A percentile compares a stretch with the other conserved stretches of the same genome.
Evolutionary conservation across 352 stramenopile species (phyloP).

Genomic region (Phytophthora rubi): DNA sequence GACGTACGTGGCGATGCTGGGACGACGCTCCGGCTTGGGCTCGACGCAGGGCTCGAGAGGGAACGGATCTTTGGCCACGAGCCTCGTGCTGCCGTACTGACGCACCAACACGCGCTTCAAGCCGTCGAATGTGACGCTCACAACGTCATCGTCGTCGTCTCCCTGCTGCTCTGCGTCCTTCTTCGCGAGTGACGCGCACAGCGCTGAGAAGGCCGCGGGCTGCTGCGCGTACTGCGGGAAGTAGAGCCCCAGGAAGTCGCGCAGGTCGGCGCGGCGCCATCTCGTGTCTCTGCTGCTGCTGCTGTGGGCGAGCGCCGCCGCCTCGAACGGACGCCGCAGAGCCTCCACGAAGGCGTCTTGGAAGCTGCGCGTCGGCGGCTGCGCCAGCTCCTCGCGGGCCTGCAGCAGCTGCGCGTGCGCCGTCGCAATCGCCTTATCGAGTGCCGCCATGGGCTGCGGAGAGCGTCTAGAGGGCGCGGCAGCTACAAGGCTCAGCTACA

Average conservation of each 20-base stretch:
- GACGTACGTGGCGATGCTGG: constrained; percentile 16
- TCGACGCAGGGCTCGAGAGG: constrained; percentile 38
- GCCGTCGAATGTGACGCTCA: constrained; percentile 40
- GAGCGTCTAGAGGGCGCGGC: not conserved
- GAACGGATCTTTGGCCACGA: constrained; percentile 47
- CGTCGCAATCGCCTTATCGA: constrained; percentile 29
- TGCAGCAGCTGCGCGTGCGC: constrained; percentile 30
- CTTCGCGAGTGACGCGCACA: constrained; percentile 28
- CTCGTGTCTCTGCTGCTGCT: constrained; percentile 7
- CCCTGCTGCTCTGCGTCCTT: constrained; percentile 2
- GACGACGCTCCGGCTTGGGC: constrained; percentile 24
- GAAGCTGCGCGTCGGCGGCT: constrained; percentile 28
- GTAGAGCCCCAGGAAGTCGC: constrained; percentile 38
- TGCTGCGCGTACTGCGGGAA: constrained; percentile 48
- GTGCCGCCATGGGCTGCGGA: constrained; percentile 19
- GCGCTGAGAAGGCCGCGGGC: constrained; percentile 29
- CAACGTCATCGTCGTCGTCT: constrained; percentile 4
- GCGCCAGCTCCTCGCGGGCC: constrained; percentile 30
- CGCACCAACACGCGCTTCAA: constrained; percentile 48
- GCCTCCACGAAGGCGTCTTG: constrained; percentile 51
- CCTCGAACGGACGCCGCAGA: constrained; percentile 37
- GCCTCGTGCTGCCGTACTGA: constrained; percentile 40
- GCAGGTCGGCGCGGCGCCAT: constrained; percentile 39
- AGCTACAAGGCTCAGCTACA: not conserved
- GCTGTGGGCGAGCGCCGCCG: not conserved